Conservation (phyloP, 2,329 filamentous ascomycete genomes). For the Epicoccum nigrum region DNA sequence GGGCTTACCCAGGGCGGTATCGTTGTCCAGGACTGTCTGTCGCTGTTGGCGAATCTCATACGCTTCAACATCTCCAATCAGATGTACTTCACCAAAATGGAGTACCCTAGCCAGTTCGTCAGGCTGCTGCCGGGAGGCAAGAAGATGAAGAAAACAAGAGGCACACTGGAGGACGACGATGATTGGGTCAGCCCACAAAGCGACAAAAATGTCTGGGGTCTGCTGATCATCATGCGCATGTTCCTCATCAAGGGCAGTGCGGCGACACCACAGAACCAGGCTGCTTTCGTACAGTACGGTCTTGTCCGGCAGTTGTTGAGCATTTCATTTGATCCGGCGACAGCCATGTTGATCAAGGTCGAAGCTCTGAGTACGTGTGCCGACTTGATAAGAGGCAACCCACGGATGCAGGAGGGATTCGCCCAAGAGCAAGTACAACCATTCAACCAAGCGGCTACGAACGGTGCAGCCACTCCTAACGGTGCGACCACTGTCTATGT, state of each 20-base stretch:
- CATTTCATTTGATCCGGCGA: conserved; percentile 76
- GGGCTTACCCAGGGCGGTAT: conserved; percentile 82
- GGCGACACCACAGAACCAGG: conserved; percentile 82
- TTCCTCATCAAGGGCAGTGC: conserved; percentile 83
- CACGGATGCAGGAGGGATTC: conserved; percentile 83
- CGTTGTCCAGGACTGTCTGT: conserved; percentile 89
- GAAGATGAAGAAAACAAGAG: conserved; percentile 60
- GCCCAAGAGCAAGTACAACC: conserved; percentile 81
- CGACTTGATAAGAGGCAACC: conserved; percentile 84
- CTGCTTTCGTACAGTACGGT: conserved; percentile 82
- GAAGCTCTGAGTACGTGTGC: conserved; percentile 87
- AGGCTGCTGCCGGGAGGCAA: conserved; percentile 69
- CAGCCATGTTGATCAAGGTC: conserved; percentile 78
- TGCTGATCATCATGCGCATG: conserved; percentile 83
- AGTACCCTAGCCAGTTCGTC: conserved; percentile 75
- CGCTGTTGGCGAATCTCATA: conserved; percentile 86
- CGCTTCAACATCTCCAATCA: conserved; percentile 90
- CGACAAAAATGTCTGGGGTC: conserved; percentile 89
- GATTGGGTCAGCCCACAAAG: conserved; percentile 78
- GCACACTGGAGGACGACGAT: conserved; percentile 60
- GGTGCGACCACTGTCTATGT: conserved; percentile 76
- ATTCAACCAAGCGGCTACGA: conserved; percentile 55
- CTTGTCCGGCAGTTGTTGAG: conserved; percentile 80
- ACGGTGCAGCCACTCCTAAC: conserved; percentile 53
- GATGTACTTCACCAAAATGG: conserved; percentile 89